phyloP scores from a whole-genome alignment of 1,139 yeast species.

The Pichia sp. region DNA sequence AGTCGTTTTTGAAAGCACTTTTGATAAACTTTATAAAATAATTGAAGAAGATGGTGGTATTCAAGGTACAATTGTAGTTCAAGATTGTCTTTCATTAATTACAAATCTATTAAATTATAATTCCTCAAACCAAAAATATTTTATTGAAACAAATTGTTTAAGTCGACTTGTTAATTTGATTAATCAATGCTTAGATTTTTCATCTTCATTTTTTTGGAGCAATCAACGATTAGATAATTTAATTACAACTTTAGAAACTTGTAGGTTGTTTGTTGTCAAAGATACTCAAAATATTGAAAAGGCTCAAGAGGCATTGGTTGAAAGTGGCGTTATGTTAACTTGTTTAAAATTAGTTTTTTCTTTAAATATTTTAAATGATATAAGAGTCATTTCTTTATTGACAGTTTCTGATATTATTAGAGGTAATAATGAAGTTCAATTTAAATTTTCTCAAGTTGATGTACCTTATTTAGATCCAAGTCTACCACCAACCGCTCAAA shows the following conservation, averaged over 20 bases:
- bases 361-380: constrained; percentile 50
- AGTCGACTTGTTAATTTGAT: constrained; percentile 58
- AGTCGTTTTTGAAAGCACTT: constrained; percentile 91
- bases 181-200: constrained; percentile 47
- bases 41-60: constrained; percentile 86
- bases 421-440: constrained; percentile 58
- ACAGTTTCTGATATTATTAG: constrained; percentile 74
- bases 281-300: constrained; percentile 59
- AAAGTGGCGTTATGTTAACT: constrained; percentile 58
- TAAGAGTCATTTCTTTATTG: constrained; percentile 62
- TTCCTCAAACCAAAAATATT: constrained; percentile 84
- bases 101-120: constrained; percentile 72
- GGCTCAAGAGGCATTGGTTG: constrained; percentile 60
- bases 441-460: constrained; percentile 69
- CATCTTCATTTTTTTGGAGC: constrained; percentile 54
- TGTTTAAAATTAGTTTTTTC: constrained; percentile 68
- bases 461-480: constrained; percentile 89
- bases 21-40: constrained; percentile 71
- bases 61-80: constrained; percentile 84
- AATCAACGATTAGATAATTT: constrained; percentile 67
- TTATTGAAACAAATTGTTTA: constrained; percentile 78
- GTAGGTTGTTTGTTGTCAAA: constrained; percentile 65
- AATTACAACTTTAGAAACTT: constrained; percentile 61
- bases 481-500: constrained; percentile 38
- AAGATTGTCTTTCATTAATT: constrained; percentile 76